Conservation (phyloP, 352 stramenopile genomes). For the Aphanomyces astaci region DNA sequence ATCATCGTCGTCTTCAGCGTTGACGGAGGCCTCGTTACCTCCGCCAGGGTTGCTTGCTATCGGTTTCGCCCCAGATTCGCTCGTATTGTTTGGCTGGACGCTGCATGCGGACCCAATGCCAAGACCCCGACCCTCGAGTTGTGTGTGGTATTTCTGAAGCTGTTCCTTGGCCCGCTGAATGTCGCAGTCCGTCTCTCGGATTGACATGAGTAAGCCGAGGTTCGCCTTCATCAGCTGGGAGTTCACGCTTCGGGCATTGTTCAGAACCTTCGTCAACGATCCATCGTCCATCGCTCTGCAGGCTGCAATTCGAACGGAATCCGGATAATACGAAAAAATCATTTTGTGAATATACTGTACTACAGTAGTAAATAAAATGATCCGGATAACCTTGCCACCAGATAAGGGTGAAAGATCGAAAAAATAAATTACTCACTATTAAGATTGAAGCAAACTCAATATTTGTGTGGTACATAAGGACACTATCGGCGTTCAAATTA, state of each 20-base stretch:
- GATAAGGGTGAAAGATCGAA: background rate
- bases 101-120: conserved; percentile 29
- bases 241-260: conserved; percentile 34
- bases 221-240: conserved; percentile 51
- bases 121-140: conserved; percentile 28
- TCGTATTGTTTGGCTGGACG: background rate
- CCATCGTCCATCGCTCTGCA: conserved; percentile 12
- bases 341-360: too few relatives aligned
- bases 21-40: background rate
- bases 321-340: too few relatives aligned
- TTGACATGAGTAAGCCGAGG: conserved; percentile 41
- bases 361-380: too few relatives aligned
- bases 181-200: conserved; percentile 39
- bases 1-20: conserved; percentile 1
- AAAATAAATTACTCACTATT: too few relatives aligned
- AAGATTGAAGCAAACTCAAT: too few relatives aligned
- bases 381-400: background rate
- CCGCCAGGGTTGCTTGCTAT: background rate
- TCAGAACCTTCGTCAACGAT: conserved; percentile 22
- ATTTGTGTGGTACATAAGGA: background rate
- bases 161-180: conserved; percentile 29
- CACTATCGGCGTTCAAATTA: background rate
- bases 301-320: background rate
- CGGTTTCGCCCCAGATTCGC: background rate
- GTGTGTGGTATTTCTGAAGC: conserved; percentile 28